Evolutionary conservation across 768 basidiomycete species (phyloP), one percentile per base, ranked within the genome.

Genomic region (Epithele typhae): DNA sequence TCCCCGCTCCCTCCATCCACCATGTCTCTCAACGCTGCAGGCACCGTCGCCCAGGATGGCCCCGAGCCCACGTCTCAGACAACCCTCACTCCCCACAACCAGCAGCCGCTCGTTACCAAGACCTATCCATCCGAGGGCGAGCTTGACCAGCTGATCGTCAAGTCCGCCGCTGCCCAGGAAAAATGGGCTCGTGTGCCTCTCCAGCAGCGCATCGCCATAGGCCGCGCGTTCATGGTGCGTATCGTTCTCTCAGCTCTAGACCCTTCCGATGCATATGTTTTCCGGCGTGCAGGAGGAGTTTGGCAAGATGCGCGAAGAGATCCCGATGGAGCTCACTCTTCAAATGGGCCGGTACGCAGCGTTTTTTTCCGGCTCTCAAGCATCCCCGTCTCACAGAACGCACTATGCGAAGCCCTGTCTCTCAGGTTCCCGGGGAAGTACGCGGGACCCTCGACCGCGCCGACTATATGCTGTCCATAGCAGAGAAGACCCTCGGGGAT

Each of bases 341-440:
- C 90, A 96, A 67, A 97, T 99, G 87, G 95, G 95, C 30, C 73
- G 92, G 91, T 91, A n/a, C n/a, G n/a, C n/a, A n/a, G 50, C 54
- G 81, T 25, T 23, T 33, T 14, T 37, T 19, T 22, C 22, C 30
- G 25, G 11, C 22, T 40, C 15, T 17, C 22, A 8, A 19, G 22
- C 7, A 30, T 5, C 12, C 14, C 34, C 10, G n/a, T 33, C 18
- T 3, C 2, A 4, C 11, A 37, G 8, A 30, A 7, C 7, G 7
- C 27, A 14, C 7, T 32, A 18, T n/a, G 2, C 14, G 8, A 49
- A 92, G 93, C 37, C 95, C 95, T 1, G 74, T 91, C 40, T 76
- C 81, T 0, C 91, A 93, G 62, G 72, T 73, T 30, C 67, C 80
- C 11, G 89, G 89, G 6, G 95, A 98, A 64, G 72, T 95, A 32